Base-by-base conservation (phyloP, 2,329 filamentous ascomycete genomes). In the Metarhizium robertsii region DNA sequence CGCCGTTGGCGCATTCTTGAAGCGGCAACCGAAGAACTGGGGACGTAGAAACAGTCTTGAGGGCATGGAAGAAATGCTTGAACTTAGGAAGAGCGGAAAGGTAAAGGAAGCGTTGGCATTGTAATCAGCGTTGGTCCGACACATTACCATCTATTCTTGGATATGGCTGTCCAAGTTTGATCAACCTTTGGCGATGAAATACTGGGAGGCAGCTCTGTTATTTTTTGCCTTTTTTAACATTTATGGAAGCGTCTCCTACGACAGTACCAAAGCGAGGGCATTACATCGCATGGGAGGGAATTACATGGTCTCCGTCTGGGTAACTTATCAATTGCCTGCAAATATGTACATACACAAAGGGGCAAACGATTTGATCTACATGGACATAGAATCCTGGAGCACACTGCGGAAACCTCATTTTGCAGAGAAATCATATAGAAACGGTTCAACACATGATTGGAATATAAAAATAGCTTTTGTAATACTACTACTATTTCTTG, bases 1-100 rank as follows among this genome's bases (percentile, higher is more conserved):
- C 10, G 84, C 91, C 20, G 94, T 97, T 0, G 94, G 94, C 1
- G 94, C 94, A 0, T 99, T 99, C 68, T 75, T 99, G 57, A 95
- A 92, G 74, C 78, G 91, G 49, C 90, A 96, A 72, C 92, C 92
- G 0, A 80, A 80, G 59, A 95, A 96, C 65, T 97, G 92, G 92
- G 92, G 92, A 1, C 80, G 92, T 45, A 80, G 91, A 57, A 87
- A 85, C 54, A 95, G 89, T 66, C 76, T 92, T 42, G 88, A 91
- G 78, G 67, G 64, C 13, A 63, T 67, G 61, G 66, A 71, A 6
- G 65, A 71, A 18, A 45, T 67, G 49, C 58, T 65, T 16, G 66
- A 70, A 55, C 62, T 65, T 58, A 62, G 67, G 59, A 66, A 55
- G 58, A 62, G 32, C 20, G 14, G 29, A 11, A 58, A 57, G 50